Base-by-base conservation (phyloP, 768 basidiomycete genomes). In the Tephrocybe sp. region DNA sequence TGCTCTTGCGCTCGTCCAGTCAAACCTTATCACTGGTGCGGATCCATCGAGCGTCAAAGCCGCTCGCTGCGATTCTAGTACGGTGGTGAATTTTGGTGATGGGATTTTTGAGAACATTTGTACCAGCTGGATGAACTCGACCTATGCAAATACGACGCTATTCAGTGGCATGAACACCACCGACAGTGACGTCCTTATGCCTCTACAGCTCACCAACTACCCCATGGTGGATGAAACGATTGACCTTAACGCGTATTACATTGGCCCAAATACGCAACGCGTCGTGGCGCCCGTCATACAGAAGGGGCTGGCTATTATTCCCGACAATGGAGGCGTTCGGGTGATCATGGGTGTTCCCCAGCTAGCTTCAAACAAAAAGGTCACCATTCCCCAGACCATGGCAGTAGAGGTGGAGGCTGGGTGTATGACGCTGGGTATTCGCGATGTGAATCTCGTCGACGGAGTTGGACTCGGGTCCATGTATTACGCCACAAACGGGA, bases 121-220 rank as follows among this genome's bases (percentile, higher is more conserved):
- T 32, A 55, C 54, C 6, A 30, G 49, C 8, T 63, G 60, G 60
- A 44, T 38, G 26, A 63, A 61, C 43, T 57, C 56, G 9, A 63
- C 62, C 2, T 63, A 60, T 35, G 60, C 46, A 17, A 58, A 63
- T 9, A 30, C 20, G 14, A 51, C 41, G 13, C 19, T 57, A 12
- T 63, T 60, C 44, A 7, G 16, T 16, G 48, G 35, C 11, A 43
- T 63, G 6, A 63, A 63, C 22, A 38, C 51, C 6, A 61, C 62
- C 1, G 62, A 63, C 45, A 57, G 53, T 23, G 62, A 55, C 26
- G 48, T 56, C 39, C 58, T 61, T 16, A 61, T 61, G 56, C 57
- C 60, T 1, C 54, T 52, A 23, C 56, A 58, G 31, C 53, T 61
- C 14, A 40, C 40, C 1, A 41, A 52, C 22, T 33, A 56, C n/a